Evolutionary conservation across 2,329 filamentous ascomycete species (phyloP).

Genomic region (Colletotrichum spinosum): DNA sequence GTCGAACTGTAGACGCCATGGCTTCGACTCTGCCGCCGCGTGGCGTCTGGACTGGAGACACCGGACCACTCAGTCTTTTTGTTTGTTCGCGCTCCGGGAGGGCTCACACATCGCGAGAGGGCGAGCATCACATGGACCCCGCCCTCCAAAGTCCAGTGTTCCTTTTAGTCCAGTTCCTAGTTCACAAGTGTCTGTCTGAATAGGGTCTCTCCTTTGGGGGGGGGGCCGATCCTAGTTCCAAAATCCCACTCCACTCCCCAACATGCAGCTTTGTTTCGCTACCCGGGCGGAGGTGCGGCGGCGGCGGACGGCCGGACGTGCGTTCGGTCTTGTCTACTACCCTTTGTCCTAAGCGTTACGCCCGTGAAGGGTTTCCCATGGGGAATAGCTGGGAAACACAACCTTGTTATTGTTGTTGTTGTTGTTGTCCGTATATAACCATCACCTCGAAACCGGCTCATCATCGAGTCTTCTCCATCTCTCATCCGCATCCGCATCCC

Average conservation of each 20-base stretch:
- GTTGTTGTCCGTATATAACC: constrained; percentile 26
- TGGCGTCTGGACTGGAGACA: constrained; percentile 19
- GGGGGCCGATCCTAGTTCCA: constrained; percentile 29
- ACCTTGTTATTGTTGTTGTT: too few relatives aligned
- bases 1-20: constrained; percentile 8
- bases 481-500: constrained; percentile 19
- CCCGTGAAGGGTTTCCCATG: not conserved
- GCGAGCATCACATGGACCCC: constrained; percentile 22
- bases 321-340: constrained; percentile 27
- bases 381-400: too few relatives aligned
- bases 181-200: not conserved
- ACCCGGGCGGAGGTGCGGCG: constrained; percentile 34
- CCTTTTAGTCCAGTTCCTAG: not conserved
- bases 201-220: constrained; percentile 1
- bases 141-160: constrained; percentile 4
- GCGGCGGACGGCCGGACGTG: constrained; percentile 32
- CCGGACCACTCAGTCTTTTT: constrained; percentile 12
- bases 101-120: constrained; percentile 10
- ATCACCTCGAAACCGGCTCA: not conserved
- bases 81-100: too few relatives aligned
- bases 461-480: accelerated
- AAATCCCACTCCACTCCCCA: constrained; percentile 13
- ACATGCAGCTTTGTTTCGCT: constrained; percentile 31
- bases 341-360: constrained; percentile 3
- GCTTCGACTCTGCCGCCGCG: constrained; percentile 18